phyloP scores from a whole-genome alignment of 2,329 filamentous ascomycete species.

The Aspergillus sp. region DNA sequence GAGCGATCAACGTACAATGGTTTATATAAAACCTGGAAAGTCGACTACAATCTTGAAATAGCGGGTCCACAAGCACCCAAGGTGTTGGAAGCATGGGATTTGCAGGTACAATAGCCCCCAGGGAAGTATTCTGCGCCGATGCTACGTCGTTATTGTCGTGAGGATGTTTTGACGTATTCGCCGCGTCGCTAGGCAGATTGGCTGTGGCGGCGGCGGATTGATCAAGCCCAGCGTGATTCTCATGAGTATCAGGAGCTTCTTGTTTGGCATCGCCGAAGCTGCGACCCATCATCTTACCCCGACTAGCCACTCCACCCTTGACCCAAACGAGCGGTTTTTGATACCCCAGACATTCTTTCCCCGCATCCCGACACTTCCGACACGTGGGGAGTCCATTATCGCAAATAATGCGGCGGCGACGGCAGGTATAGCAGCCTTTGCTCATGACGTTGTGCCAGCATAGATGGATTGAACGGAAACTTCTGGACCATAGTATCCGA shows the following conservation, averaged over 20 bases:
- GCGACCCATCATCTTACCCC: slow-evolving; percentile 54
- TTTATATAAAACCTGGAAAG: slow-evolving; percentile 48
- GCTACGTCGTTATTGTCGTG: not conserved
- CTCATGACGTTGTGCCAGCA: slow-evolving; percentile 28
- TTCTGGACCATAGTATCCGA: slow-evolving; percentile 15
- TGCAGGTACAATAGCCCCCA: slow-evolving; percentile 1
- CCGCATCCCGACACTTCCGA: slow-evolving; percentile 43
- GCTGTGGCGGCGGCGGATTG: not conserved
- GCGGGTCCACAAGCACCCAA: slow-evolving; percentile 45
- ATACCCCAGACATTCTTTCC: slow-evolving; percentile 46
- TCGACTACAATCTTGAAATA: slow-evolving; percentile 47
- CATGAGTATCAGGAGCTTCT: not conserved
- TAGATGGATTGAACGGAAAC: slow-evolving; percentile 5
- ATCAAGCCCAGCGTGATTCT: not conserved
- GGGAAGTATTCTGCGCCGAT: not conserved
- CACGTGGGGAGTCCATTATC: slow-evolving; percentile 44
- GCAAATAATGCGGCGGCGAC: slow-evolving; percentile 45
- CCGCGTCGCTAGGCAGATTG: not conserved
- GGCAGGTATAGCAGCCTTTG: slow-evolving; percentile 46
- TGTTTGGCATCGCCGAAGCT: slow-evolving; percentile 44
- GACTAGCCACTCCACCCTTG: slow-evolving; percentile 44
- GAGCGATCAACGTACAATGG: slow-evolving; percentile 38
- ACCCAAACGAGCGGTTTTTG: slow-evolving; percentile 45
- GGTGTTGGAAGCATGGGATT: slow-evolving; percentile 31
- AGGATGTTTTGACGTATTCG: not conserved